A percentile compares a stretch with the other conserved stretches of the same genome.
Evolutionary conservation across 108 stramenopile genomes (phyloP).

Genomic region (Cyclostephanos tholiformis): DNA sequence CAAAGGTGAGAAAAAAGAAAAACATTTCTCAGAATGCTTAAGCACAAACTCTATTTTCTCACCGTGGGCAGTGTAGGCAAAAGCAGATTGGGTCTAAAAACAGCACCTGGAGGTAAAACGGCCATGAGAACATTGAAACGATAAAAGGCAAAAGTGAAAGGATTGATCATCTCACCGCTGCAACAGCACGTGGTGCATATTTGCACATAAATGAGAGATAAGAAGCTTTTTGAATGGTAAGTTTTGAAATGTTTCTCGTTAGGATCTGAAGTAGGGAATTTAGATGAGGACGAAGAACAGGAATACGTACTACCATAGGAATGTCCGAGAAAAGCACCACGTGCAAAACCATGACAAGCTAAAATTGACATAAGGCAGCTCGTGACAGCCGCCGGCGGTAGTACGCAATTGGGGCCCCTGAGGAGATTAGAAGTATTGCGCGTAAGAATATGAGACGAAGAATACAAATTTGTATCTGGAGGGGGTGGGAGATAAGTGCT

Average conservation of each 20-base stretch:
- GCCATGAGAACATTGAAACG: neutral
- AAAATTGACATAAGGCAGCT: constrained; percentile 82
- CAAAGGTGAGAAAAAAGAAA: neutral
- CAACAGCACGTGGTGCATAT: constrained; percentile 69
- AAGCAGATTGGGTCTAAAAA: constrained; percentile 91
- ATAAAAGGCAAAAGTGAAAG: neutral
- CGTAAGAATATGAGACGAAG: neutral
- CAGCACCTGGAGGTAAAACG: constrained; percentile 4
- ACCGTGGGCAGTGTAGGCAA: constrained; percentile 72
- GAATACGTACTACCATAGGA: constrained; percentile 62
- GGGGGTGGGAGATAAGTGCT: too few relatives aligned
- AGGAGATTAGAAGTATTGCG: neutral
- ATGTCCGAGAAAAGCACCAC: constrained; percentile 78
- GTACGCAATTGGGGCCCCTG: constrained; percentile 59
- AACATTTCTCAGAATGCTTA: too few relatives aligned
- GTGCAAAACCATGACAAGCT: constrained; percentile 70
- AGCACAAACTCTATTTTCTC: neutral
- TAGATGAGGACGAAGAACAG: constrained; percentile 23
- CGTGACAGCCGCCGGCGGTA: constrained; percentile 71
- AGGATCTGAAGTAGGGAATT: neutral
- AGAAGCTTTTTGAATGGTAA: neutral
- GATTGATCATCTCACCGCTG: constrained; percentile 47
- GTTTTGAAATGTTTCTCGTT: neutral
- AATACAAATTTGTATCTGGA: too few relatives aligned
- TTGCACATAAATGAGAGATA: constrained; percentile 66